These are phyloP conservation scores for Miamiensis avidus DNA, from an alignment of 169 alveolate species.

Conservation along the genomic window DNA sequence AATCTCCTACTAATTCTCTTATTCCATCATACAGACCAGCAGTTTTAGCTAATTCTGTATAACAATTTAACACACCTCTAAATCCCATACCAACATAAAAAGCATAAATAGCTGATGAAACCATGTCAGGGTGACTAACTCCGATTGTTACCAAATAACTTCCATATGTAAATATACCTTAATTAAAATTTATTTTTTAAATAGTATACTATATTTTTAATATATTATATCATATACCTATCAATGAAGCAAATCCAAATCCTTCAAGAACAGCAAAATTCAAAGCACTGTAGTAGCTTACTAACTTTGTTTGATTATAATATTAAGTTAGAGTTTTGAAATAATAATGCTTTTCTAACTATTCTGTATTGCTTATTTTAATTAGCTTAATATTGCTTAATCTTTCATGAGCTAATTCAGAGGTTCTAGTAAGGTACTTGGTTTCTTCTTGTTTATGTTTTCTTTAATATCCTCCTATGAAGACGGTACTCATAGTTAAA, in stretches of 20 bases:
- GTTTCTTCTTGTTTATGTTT: conserved; percentile 31
- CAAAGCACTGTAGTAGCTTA: conserved; percentile 19
- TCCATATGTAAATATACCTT: conserved; percentile 21
- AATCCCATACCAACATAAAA: conserved; percentile 37
- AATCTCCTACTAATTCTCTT: conserved; percentile 12
- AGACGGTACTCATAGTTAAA: conserved; percentile 9
- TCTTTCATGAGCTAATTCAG: conserved; percentile 29
- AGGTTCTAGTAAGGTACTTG: conserved; percentile 12
- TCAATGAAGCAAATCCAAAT: conserved; percentile 27
- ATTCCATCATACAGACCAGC: conserved; percentile 37
- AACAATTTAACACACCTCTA: conserved; percentile 17
- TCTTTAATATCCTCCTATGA: conserved; percentile 30
- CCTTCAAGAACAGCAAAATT: conserved; percentile 42
- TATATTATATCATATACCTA: not conserved
- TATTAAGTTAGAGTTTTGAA: conserved; percentile 21
- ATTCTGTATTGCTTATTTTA: conserved; percentile 30
- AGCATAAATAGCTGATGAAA: conserved; percentile 26
- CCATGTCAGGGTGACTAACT: conserved; percentile 32
- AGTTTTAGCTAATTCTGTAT: conserved; percentile 43
- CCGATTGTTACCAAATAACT: conserved; percentile 36
- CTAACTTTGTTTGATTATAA: conserved; percentile 24
- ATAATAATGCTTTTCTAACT: conserved; percentile 19
- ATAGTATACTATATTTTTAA: no score
- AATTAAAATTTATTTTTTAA: no score
- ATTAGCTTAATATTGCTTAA: conserved; percentile 21